Percentiles rank a stretch among this genome's conserved stretches.
Conservation (phyloP, 495 filamentous ascomycete species). For the Xylaria bambusicola region DNA sequence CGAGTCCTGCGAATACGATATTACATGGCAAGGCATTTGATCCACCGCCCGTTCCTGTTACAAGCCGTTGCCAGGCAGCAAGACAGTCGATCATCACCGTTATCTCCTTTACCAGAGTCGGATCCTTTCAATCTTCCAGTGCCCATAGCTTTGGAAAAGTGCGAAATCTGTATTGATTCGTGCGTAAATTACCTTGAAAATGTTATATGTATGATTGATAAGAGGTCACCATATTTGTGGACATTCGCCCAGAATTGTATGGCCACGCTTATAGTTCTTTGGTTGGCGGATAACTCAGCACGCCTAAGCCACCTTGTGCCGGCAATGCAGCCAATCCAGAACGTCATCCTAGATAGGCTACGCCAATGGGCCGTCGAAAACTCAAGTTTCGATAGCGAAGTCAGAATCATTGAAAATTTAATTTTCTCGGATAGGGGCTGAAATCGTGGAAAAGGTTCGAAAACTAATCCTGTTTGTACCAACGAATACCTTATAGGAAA, state of each 20-base stretch:
- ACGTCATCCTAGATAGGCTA: slow-evolving; percentile 29
- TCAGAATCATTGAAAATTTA: slow-evolving; percentile 32
- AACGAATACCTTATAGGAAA: not conserved
- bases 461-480: slow-evolving; percentile 12
- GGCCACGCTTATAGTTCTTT: slow-evolving; percentile 30
- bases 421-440: slow-evolving; percentile 24
- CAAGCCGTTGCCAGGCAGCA: slow-evolving; percentile 28
- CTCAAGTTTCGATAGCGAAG: slow-evolving; percentile 33
- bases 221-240: slow-evolving; percentile 37
- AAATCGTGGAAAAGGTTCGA: not conserved
- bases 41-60: slow-evolving; percentile 39
- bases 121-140: slow-evolving; percentile 25
- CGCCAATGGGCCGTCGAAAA: slow-evolving; percentile 32
- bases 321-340: slow-evolving; percentile 29
- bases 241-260: slow-evolving; percentile 35
- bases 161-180: slow-evolving; percentile 35
- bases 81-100: slow-evolving; percentile 25
- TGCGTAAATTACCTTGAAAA: slow-evolving; percentile 37
- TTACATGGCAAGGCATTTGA: slow-evolving; percentile 38
- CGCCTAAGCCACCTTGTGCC: slow-evolving; percentile 30
- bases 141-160: slow-evolving; percentile 31
- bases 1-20: slow-evolving; percentile 39
- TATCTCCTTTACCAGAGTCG: slow-evolving; percentile 23
- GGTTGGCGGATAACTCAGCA: slow-evolving; percentile 31
- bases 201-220: slow-evolving; percentile 33